Evolutionary conservation across 2,329 filamentous ascomycete genomes (phyloP).

Genomic region (Sporothrix curviconia): DNA sequence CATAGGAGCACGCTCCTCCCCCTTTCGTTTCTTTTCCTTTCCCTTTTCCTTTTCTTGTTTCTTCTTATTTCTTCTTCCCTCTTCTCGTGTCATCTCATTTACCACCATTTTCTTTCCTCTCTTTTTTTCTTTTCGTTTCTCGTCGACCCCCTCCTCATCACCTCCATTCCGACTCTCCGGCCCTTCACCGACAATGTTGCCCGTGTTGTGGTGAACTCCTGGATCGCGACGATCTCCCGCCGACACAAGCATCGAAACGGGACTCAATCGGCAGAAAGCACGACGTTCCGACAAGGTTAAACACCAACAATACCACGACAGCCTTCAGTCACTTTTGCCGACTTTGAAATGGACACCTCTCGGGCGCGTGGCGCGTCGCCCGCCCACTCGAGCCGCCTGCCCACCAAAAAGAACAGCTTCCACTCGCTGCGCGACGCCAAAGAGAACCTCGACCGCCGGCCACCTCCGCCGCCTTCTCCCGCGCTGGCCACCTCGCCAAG

Average conservation of each 20-base stretch:
- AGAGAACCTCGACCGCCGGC: slow-evolving; percentile 9
- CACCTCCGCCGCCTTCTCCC: too few relatives aligned
- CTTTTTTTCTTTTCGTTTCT: not conserved
- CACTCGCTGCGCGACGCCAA: slow-evolving; percentile 12
- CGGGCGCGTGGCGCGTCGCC: slow-evolving; percentile 6
- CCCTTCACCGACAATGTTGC: slow-evolving; percentile 2
- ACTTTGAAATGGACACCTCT: not conserved
- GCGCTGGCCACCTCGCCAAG: slow-evolving; percentile 6
- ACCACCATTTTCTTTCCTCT: not conserved
- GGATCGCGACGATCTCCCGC: too few relatives aligned
- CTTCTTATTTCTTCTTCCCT: not conserved
- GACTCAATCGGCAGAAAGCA: not conserved
- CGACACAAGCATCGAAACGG: not conserved
- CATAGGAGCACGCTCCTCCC: not conserved
- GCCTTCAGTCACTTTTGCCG: not conserved
- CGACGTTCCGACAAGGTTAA: too few relatives aligned
- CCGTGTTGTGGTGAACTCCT: not conserved
- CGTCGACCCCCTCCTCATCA: not conserved
- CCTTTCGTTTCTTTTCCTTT: not conserved
- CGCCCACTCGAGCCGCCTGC: slow-evolving; percentile 3
- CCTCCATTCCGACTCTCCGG: not conserved
- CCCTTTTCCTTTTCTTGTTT: not conserved
- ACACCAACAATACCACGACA: not conserved
- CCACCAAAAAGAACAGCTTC: slow-evolving; percentile 15
- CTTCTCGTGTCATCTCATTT: not conserved